Base-by-base conservation (phyloP, 169 alveolate genomes). In the Plasmodium vivax region DNA sequence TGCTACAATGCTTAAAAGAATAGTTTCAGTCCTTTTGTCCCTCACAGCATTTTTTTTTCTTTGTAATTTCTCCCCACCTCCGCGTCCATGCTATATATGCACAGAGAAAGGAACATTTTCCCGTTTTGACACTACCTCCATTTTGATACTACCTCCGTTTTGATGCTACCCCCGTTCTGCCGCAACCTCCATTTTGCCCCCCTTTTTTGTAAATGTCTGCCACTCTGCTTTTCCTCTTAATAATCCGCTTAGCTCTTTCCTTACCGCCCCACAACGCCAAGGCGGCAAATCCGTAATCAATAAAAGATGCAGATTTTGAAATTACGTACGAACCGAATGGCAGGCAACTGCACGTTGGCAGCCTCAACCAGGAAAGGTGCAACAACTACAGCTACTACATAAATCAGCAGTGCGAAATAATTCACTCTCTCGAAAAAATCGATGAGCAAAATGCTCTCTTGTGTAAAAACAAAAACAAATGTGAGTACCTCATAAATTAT, bases 391-490 rank as follows among this genome's bases (percentile, higher is more conserved):
- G 43, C 32, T 87, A 87, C 34, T 77, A 87, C 45, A 71, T 87
- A 74, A 87, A 87, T 75, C 82, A 87, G 30, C 32, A 87, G 34
- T 87, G 93, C 34, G 68, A 87, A 87, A 87, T 87, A 30, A 58
- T 75, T 87, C 41, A 77, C 36, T 12, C 72, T 41, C 38, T 56
- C 16, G 74, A 51, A 75, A 75, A 51, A 34, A n/a, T 56, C 30
- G 74, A 51, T 77, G 85, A 75, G 23, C 75, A 87, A 54, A 56
- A 54, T 47, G 43, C 5, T 8, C 82, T 10, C 14, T 34, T 34
- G 47, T 87, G 93, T 77, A 38, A 54, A 75, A 75, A 87, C 47
- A 71, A 58, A 54, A 56, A 74, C 62, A 77, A 77, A 54, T 87
- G 93, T 58, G 56, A 58, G 14, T 16, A 75, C 30, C 38, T 87